Conservation (phyloP, 495 filamentous ascomycete species). For the Penicillium salamii region DNA sequence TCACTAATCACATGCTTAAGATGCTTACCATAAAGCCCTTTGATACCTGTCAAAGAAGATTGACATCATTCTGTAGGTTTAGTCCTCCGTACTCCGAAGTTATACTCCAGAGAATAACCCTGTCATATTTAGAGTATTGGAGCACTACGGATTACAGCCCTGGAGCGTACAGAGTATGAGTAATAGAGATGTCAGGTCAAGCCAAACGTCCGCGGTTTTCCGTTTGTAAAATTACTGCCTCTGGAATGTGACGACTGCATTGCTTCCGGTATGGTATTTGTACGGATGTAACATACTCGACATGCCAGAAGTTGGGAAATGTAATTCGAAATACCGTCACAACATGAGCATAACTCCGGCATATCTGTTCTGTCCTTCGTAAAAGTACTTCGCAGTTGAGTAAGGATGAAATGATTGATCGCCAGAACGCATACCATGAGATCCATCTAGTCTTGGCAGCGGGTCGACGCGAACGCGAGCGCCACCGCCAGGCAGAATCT, state of each 20-base stretch:
- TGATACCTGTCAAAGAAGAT: too few species aligned
- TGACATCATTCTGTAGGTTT: constrained; percentile 14
- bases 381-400: background rate
- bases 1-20: constrained; percentile 15
- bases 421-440: constrained; percentile 17
- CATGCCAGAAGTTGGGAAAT: constrained; percentile 17
- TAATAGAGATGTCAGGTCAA: too few species aligned
- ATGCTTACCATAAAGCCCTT: constrained; percentile 2
- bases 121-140: too few species aligned
- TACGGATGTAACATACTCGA: constrained; percentile 15
- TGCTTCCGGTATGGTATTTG: constrained; percentile 19
- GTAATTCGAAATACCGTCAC: constrained; percentile 1
- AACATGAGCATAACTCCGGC: constrained; percentile 1
- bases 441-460: constrained; percentile 25
- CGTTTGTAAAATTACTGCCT: constrained; percentile 2
- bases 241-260: constrained; percentile 15
- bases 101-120: constrained; percentile 8
- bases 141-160: too few species aligned
- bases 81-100: too few species aligned
- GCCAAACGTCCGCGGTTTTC: background rate
- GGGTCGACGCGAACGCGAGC: constrained; percentile 14
- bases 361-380: background rate
- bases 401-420: constrained; percentile 9
- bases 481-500: constrained; percentile 19
- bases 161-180: too few species aligned